phyloP scores from a whole-genome alignment of 441 rosid species.

The Euphorbia corollata region DNA sequence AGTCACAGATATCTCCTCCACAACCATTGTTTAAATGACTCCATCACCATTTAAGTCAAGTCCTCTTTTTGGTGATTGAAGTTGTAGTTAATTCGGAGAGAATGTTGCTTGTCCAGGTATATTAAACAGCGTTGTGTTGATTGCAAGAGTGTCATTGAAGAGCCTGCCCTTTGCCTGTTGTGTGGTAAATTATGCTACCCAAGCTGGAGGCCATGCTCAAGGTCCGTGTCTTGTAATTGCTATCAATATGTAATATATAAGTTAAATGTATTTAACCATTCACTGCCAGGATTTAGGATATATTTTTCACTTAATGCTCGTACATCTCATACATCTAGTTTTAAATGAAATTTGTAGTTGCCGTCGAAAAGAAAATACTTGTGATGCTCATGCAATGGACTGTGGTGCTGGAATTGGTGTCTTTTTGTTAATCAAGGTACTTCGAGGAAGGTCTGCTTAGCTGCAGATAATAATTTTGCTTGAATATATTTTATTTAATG shows the following conservation, averaged over 20 bases:
- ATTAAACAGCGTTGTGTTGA: conserved; percentile 64
- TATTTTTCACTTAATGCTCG: neutral
- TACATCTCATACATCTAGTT: neutral
- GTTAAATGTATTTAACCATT: neutral
- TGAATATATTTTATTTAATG: conserved; percentile 14
- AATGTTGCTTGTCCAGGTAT: conserved; percentile 46
- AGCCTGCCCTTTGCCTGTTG: conserved; percentile 81
- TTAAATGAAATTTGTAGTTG: conserved; percentile 13
- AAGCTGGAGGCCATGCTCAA: conserved; percentile 82
- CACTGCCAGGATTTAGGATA: neutral
- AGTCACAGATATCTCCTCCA: conserved; percentile 11
- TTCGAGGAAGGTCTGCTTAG: conserved; percentile 1
- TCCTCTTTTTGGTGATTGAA: conserved; percentile 1
- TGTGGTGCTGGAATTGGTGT: conserved; percentile 95
- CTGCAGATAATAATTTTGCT: conserved; percentile 3
- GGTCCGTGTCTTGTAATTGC: conserved; percentile 34
- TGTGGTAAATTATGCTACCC: conserved; percentile 94
- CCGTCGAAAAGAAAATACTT: conserved; percentile 53
- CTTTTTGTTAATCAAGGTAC: conserved; percentile 78
- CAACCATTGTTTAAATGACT: too few relatives aligned
- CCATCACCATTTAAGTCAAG: conserved; percentile 1
- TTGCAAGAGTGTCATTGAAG: conserved; percentile 51
- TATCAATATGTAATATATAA: neutral
- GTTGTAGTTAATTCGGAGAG: conserved; percentile 19
- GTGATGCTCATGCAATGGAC: conserved; percentile 63